Conservation (phyloP, 2,329 filamentous ascomycete species). For the Lasiodiplodia sp. region DNA sequence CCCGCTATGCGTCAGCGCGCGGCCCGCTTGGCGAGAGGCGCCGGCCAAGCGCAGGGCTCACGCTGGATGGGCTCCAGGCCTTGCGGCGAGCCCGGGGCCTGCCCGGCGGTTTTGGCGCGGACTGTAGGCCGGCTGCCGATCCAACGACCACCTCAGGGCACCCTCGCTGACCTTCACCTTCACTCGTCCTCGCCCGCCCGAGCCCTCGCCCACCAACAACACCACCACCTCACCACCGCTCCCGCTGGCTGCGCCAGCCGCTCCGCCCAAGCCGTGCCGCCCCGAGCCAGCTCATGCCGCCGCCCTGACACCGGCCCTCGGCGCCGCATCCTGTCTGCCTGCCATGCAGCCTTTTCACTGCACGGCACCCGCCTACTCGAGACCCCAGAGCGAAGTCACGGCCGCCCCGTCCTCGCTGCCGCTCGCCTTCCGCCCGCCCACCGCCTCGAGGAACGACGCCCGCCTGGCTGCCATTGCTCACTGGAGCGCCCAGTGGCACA, state of each 20-base stretch:
- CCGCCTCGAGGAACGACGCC: slow-evolving; percentile 1
- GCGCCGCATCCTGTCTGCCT: slow-evolving; percentile 23
- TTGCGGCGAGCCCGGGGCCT: slow-evolving; percentile 9
- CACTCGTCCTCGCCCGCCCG: not conserved
- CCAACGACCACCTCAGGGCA: slow-evolving; percentile 26
- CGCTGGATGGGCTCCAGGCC: slow-evolving; percentile 13
- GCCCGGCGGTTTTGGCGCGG: slow-evolving; percentile 23
- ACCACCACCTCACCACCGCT: not conserved
- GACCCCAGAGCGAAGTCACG: slow-evolving; percentile 3
- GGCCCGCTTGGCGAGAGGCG: slow-evolving; percentile 20
- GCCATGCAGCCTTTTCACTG: slow-evolving; percentile 27
- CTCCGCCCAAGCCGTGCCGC: not conserved
- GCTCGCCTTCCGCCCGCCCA: slow-evolving; percentile 18
- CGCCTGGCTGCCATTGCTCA: slow-evolving; percentile 19
- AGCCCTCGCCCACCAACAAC: not conserved
- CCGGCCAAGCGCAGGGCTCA: slow-evolving; percentile 18
- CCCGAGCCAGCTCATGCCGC: slow-evolving; percentile 7
- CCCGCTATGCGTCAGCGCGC: slow-evolving; percentile 25
- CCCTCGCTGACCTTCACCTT: slow-evolving; percentile 23
- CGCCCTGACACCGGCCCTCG: slow-evolving; percentile 20
- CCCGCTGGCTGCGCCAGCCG: not conserved
- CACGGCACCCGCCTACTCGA: slow-evolving; percentile 12
- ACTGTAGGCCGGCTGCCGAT: slow-evolving; percentile 27
- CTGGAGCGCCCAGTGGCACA: slow-evolving; percentile 27
- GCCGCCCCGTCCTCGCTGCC: slow-evolving; percentile 7